Base-by-base conservation (phyloP, 768 basidiomycete genomes). In the Pulveroboletus sp. region DNA sequence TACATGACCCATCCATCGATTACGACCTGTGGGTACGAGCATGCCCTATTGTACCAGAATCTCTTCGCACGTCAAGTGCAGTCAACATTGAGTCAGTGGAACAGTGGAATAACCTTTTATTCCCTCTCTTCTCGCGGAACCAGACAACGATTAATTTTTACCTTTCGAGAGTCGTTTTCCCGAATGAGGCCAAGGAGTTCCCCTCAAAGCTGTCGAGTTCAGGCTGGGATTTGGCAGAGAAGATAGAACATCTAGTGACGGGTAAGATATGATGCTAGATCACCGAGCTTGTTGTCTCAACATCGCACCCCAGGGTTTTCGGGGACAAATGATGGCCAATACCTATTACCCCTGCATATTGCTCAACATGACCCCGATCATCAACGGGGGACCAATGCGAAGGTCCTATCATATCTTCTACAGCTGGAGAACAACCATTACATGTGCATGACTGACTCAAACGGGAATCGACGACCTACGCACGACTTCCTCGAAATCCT, bases 401-500 rank as follows among this genome's bases (percentile, higher is more conserved):
- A n/a, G n/a, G n/a, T n/a, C n/a, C n/a, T n/a, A n/a, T n/a, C n/a
- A n/a, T n/a, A n/a, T n/a, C n/a, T n/a, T n/a, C n/a, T n/a, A n/a
- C n/a, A n/a, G n/a, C n/a, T n/a, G n/a, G n/a, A n/a, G n/a, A n/a
- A n/a, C n/a, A n/a, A n/a, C n/a, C n/a, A n/a, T n/a, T n/a, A n/a
- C n/a, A n/a, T n/a, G n/a, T n/a, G n/a, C n/a, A n/a, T n/a, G n/a
- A 2, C 61, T 51, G 48, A 69, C 13, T 45, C 68, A 6, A 43
- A 31, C 19, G 41, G 41, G n/a, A 24, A 35, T 2, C 47, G 47
- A 24, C 34, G 41, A 11, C 58, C 59, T 11, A 57, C 61, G 12
- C 35, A 40, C 9, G 47, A 64, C 21, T 56, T 73, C 48, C 38
- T 74, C 35, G 35, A 53, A 10, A 42, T 60, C 27, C n/a, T 78